Evolutionary conservation across 2,329 filamentous ascomycete genomes (phyloP).

Genomic region (Orbilia blumenaviensis): DNA sequence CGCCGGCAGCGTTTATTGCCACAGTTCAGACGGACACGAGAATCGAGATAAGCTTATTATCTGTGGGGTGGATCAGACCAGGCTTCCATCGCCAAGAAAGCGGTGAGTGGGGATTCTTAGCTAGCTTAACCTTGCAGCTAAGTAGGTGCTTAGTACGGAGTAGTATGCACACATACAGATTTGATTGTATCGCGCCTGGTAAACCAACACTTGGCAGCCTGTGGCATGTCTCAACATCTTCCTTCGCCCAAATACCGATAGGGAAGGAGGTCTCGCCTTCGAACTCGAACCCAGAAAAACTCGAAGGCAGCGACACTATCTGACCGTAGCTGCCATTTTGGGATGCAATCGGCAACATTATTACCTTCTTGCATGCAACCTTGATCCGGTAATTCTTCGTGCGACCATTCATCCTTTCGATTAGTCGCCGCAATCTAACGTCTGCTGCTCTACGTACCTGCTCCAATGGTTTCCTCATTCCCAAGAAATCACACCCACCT

Average conservation of each 20-base stretch:
- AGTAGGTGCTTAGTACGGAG: no score
- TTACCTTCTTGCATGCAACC: not conserved
- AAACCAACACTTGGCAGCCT: slow-evolving; percentile 17
- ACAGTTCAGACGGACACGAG: not conserved
- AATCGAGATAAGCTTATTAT: slow-evolving; percentile 6
- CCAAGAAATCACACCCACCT: slow-evolving; percentile 8
- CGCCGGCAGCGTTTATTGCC: not conserved
- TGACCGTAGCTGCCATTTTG: slow-evolving; percentile 29
- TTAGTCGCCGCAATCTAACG: slow-evolving; percentile 30
- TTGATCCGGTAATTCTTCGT: slow-evolving; percentile 20
- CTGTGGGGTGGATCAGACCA: no score
- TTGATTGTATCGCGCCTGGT: no score
- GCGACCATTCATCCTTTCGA: slow-evolving; percentile 16
- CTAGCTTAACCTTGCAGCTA: no score
- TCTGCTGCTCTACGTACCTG: slow-evolving; percentile 9
- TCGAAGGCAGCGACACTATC: slow-evolving; percentile 37
- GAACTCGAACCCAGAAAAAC: not conserved
- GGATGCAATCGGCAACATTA: slow-evolving; percentile 43
- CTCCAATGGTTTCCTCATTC: not conserved
- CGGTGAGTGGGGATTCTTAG: slow-evolving; percentile 4
- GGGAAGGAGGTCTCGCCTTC: slow-evolving; percentile 36
- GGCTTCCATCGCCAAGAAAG: slow-evolving; percentile 30
- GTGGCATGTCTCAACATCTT: not conserved
- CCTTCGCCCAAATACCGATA: not conserved
- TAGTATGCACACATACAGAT: no score